phyloP scores from a whole-genome alignment of 108 stramenopile genomes.

The Epithemia pelagica region DNA sequence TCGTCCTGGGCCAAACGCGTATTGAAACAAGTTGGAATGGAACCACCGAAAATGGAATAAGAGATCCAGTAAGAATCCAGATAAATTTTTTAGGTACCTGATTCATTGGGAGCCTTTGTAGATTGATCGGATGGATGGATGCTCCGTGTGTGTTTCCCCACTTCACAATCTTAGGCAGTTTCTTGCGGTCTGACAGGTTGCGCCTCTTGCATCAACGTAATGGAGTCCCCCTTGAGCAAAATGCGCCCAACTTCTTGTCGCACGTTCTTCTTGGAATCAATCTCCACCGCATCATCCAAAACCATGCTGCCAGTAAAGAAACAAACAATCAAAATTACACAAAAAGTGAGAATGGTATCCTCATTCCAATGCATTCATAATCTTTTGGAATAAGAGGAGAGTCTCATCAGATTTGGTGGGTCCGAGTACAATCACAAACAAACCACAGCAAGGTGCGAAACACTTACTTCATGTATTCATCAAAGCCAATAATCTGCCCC shows the following conservation, averaged over 20 bases:
- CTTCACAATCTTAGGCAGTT: slow-evolving; percentile 11
- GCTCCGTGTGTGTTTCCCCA: neutral
- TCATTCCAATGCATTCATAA: no score
- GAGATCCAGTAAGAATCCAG: no score
- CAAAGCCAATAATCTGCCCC: slow-evolving; percentile 95
- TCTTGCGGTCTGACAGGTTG: slow-evolving; percentile 27
- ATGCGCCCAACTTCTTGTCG: slow-evolving; percentile 82
- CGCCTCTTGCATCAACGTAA: slow-evolving; percentile 92
- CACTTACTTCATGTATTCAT: slow-evolving; percentile 89
- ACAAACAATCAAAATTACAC: no score
- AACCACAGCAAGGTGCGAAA: no score
- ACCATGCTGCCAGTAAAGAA: slow-evolving; percentile 63
- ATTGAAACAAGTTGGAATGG: slow-evolving; percentile 22
- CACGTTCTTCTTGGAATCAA: slow-evolving; percentile 61
- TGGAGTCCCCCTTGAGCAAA: slow-evolving; percentile 97
- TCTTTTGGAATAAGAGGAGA: no score
- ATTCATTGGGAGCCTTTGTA: neutral
- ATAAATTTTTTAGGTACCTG: no score
- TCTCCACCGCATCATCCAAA: slow-evolving; percentile 94
- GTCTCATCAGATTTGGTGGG: no score
- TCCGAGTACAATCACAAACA: no score
- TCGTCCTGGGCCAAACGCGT: slow-evolving; percentile 16
- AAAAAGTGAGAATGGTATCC: no score
- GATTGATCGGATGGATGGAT: neutral
- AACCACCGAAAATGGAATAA: slow-evolving; percentile 26